Percentiles rank a stretch among this genome's conserved stretches.
These are phyloP conservation scores for Cordyceps militaris DNA, from an alignment of 2,329 filamentous ascomycete species.

Conservation along the genomic window DNA sequence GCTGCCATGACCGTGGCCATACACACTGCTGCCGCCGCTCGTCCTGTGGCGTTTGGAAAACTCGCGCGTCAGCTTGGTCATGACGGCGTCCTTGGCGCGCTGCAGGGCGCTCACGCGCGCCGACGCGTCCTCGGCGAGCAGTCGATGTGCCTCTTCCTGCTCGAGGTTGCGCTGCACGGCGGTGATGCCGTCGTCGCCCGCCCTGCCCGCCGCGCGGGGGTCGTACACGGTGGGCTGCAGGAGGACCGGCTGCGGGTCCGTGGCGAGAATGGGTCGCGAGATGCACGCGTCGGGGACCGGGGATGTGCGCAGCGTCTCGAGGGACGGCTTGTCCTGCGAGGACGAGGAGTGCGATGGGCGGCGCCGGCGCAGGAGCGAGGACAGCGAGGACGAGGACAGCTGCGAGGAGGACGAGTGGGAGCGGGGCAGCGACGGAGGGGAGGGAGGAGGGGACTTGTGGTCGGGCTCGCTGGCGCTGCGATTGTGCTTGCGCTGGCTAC, in stretches of 20 bases:
- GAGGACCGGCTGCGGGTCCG: conserved; percentile 44
- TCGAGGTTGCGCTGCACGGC: conserved; percentile 52
- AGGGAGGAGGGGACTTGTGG: conserved; percentile 14
- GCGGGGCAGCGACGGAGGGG: conserved; percentile 13
- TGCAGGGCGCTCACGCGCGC: conserved; percentile 48
- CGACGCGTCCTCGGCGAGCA: conserved; percentile 50
- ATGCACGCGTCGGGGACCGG: conserved; percentile 32
- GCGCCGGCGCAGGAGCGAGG: conserved; percentile 12
- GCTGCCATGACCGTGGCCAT: background rate
- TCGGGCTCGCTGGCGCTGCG: conserved; percentile 21
- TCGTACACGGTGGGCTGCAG: conserved; percentile 53
- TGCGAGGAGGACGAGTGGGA: conserved; percentile 15
- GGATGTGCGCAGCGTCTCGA: conserved; percentile 15
- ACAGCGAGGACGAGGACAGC: conserved; percentile 3
- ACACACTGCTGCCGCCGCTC: background rate
- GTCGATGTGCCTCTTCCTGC: conserved; percentile 48
- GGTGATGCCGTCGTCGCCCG: conserved; percentile 40
- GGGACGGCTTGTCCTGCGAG: conserved; percentile 19
- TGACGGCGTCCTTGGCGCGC: conserved; percentile 53
- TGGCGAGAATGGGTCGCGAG: conserved; percentile 42
- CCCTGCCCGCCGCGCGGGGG: conserved; percentile 24
- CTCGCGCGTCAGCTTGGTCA: conserved; percentile 51
- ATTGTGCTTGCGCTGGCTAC: conserved; percentile 23
- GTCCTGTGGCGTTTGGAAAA: conserved; percentile 32
- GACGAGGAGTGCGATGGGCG: conserved; percentile 9